Percentiles rank a stretch among this genome's conserved stretches.
These are phyloP conservation scores for Calonectria leucothoes DNA, from an alignment of 2,329 filamentous ascomycete genomes.

Conservation along the genomic window DNA sequence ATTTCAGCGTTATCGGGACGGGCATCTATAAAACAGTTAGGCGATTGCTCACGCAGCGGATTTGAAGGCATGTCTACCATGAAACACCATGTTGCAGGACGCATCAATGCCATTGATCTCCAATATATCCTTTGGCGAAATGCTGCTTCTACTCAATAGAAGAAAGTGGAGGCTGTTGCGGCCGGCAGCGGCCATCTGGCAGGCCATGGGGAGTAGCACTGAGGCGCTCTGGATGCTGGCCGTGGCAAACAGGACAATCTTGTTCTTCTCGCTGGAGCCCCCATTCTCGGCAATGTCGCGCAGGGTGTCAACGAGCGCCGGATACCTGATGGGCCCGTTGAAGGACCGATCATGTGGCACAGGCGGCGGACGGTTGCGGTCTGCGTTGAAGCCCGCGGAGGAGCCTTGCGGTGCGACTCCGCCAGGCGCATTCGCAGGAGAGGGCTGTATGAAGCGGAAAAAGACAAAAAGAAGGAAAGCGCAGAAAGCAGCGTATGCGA, in stretches of 20 bases:
- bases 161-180: constrained; percentile 85
- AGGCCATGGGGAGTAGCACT: constrained; percentile 82
- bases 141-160: constrained; percentile 78
- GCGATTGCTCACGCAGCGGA: background rate
- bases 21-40: constrained; percentile 67
- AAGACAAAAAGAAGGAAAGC: constrained; percentile 65
- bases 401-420: background rate
- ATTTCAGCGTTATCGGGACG: constrained; percentile 78
- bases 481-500: constrained; percentile 58
- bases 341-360: constrained; percentile 60
- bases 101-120: constrained; percentile 83
- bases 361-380: constrained; percentile 13
- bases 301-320: constrained; percentile 72
- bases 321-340: constrained; percentile 78
- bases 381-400: constrained; percentile 8
- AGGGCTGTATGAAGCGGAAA: constrained; percentile 51
- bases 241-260: constrained; percentile 83
- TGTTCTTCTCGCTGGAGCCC: constrained; percentile 65
- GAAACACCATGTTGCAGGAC: constrained; percentile 73
- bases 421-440: constrained; percentile 46
- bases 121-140: constrained; percentile 76
- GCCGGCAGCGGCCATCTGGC: constrained; percentile 80
- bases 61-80: constrained; percentile 54
- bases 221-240: constrained; percentile 80
- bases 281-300: constrained; percentile 66